phyloP scores from a whole-genome alignment of 768 basidiomycete genomes.

The Collybia sp. region DNA sequence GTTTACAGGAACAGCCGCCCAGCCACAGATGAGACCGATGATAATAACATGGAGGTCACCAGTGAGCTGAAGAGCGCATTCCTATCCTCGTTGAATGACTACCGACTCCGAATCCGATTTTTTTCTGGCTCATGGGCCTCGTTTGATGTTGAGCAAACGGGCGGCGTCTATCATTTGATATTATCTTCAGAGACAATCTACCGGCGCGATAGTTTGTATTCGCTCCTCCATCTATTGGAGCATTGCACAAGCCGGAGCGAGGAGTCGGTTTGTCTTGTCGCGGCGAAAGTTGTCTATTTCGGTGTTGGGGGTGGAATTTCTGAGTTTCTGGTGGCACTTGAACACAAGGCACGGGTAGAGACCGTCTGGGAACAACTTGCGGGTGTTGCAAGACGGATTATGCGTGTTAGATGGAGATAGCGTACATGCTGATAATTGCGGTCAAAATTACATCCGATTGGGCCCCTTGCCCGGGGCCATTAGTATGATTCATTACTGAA shows the following conservation, averaged over 20 bases:
- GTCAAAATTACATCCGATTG: conserved; percentile 5
- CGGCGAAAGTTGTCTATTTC: conserved; percentile 91
- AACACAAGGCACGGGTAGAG: conserved; percentile 41
- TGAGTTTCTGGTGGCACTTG: conserved; percentile 63
- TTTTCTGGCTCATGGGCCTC: conserved; percentile 79
- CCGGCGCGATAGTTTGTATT: conserved; percentile 52
- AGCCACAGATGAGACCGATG: too few relatives aligned
- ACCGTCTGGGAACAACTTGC: conserved; percentile 59
- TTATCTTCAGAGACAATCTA: conserved; percentile 96
- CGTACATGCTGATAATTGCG: too few relatives aligned
- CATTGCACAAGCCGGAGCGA: conserved; percentile 23
- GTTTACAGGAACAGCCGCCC: too few relatives aligned
- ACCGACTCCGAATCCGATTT: conserved; percentile 63
- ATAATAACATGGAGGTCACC: conserved; percentile 35
- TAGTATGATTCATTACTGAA: neutral
- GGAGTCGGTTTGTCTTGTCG: conserved; percentile 59
- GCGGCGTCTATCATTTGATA: conserved; percentile 59
- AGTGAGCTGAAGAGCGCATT: conserved; percentile 64
- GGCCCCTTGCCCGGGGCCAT: neutral
- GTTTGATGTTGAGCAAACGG: conserved; percentile 31
- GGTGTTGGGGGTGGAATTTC: conserved; percentile 88
- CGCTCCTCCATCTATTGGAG: conserved; percentile 53
- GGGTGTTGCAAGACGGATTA: conserved; percentile 74
- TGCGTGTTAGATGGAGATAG: conserved; percentile 51
- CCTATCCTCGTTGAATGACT: conserved; percentile 43